Evolutionary conservation across 305 asterid species (phyloP).

Genomic region (Solanum hybrid): DNA sequence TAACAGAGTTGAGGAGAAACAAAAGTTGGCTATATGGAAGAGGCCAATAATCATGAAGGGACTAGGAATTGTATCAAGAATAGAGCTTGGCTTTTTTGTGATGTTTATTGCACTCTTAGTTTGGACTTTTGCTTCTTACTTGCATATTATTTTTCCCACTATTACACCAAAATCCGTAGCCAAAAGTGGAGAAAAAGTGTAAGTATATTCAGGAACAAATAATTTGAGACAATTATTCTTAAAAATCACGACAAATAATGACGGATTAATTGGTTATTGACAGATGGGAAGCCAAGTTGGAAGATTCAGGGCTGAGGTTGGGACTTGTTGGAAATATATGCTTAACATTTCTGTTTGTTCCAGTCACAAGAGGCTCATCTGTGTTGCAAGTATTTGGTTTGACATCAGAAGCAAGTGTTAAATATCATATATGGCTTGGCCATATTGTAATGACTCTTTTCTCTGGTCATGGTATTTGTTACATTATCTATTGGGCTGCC

Average conservation of each 20-base stretch:
- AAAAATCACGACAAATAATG: neutral
- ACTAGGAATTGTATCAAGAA: constrained; percentile 66
- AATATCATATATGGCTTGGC: constrained; percentile 86
- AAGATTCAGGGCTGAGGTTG: constrained; percentile 39
- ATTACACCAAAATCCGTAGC: constrained; percentile 55
- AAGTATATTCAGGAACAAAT: constrained; percentile 9
- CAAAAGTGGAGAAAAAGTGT: constrained; percentile 47
- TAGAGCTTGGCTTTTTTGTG: constrained; percentile 54
- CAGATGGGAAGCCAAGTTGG: constrained; percentile 77
- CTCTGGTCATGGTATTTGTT: constrained; percentile 56
- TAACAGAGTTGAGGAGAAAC: constrained; percentile 20
- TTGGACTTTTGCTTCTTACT: constrained; percentile 53
- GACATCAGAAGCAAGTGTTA: constrained; percentile 71
- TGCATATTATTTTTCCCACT: constrained; percentile 26
- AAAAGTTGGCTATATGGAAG: constrained; percentile 37
- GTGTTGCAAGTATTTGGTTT: constrained; percentile 59
- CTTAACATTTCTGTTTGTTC: constrained; percentile 61
- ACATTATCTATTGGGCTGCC: constrained; percentile 46
- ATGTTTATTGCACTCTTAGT: constrained; percentile 73
- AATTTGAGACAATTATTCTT: neutral
- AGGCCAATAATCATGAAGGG: constrained; percentile 65
- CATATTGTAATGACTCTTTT: constrained; percentile 62
- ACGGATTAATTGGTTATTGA: neutral
- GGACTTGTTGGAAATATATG: constrained; percentile 70
- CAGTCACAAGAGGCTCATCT: constrained; percentile 84